Percentiles rank a stretch among this genome's conserved stretches.
These are phyloP conservation scores for Ogataea paradorogensis DNA, from an alignment of 805 yeast species.

Conservation along the genomic window DNA sequence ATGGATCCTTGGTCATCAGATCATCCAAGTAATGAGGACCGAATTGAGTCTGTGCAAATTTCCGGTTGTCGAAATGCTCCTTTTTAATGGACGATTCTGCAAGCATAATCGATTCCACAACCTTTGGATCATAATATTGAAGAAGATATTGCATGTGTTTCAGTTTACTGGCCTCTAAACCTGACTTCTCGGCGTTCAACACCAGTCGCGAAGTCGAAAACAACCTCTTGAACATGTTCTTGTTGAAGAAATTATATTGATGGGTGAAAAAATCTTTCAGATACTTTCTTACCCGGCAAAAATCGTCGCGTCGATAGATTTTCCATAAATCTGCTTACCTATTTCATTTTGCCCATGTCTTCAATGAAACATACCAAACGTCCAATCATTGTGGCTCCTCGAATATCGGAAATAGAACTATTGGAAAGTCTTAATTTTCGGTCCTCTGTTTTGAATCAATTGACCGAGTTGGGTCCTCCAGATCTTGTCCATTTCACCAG, in stretches of 20 bases:
- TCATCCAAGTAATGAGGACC: conserved; percentile 74
- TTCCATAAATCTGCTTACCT: background rate
- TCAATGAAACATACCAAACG: conserved; percentile 7
- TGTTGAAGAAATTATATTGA: background rate
- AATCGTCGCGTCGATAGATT: conserved; percentile 12
- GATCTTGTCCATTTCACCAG: conserved; percentile 60
- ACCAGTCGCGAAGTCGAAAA: conserved; percentile 12
- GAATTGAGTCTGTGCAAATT: conserved; percentile 47
- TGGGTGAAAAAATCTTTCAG: background rate
- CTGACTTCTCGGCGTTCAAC: conserved; percentile 5
- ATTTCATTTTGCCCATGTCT: background rate
- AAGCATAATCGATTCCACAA: conserved; percentile 74
- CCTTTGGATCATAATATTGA: conserved; percentile 78
- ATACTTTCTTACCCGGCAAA: conserved; percentile 6
- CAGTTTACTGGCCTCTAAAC: conserved; percentile 26
- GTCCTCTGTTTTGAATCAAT: conserved; percentile 39
- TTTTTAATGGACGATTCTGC: conserved; percentile 78
- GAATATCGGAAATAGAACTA: conserved; percentile 44
- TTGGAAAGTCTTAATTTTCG: conserved; percentile 56
- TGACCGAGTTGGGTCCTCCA: conserved; percentile 67
- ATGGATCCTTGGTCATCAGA: conserved; percentile 64
- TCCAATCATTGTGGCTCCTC: conserved; percentile 26
- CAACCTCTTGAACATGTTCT: conserved; percentile 10
- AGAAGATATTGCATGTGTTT: conserved; percentile 55
- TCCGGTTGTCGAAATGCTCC: conserved; percentile 48